A percentile compares a stretch with the other conserved stretches of the same genome.
Conservation (phyloP, 352 stramenopile species). For the Plasmopara muralis region DNA sequence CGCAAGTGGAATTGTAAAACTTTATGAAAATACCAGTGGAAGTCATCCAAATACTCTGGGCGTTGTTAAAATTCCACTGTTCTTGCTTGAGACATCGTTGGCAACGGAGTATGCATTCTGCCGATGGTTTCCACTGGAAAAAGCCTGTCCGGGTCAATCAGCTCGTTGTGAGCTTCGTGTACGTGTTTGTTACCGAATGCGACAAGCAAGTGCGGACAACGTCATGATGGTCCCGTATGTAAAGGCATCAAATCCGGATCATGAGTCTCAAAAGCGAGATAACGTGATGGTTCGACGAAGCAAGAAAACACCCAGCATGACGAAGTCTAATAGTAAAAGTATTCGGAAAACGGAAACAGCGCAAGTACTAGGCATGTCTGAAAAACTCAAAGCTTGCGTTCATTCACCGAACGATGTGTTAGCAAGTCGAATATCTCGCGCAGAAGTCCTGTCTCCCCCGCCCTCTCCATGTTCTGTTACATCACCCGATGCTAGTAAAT, state of each 20-base stretch:
- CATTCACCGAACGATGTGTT: conserved; percentile 13
- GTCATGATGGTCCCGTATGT: conserved; percentile 32
- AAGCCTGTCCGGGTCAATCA: conserved; percentile 20
- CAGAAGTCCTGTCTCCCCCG: conserved; percentile 45
- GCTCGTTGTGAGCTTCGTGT: conserved; percentile 40
- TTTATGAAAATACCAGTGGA: not conserved
- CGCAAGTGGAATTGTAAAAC: conserved; percentile 12
- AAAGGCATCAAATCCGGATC: not conserved
- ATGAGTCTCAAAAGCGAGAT: conserved; percentile 5
- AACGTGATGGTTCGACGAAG: not conserved
- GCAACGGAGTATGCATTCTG: conserved; percentile 40
- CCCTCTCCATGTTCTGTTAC: conserved; percentile 47
- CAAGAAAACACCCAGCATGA: conserved; percentile 2
- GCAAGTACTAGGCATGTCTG: not conserved
- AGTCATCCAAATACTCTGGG: conserved; percentile 15
- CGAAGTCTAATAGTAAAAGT: not conserved
- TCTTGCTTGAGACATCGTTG: conserved; percentile 42
- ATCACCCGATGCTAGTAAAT: conserved; percentile 25
- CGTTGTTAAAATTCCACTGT: conserved; percentile 35
- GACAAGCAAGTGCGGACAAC: conserved; percentile 11
- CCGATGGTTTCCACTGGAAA: conserved; percentile 58
- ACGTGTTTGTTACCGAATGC: conserved; percentile 33
- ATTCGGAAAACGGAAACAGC: conserved; percentile 1
- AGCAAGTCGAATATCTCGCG: conserved; percentile 20
- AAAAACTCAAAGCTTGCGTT: conserved; percentile 2